A percentile compares a stretch with the other conserved stretches of the same genome.
Evolutionary conservation across 1,284 basidiomycete genomes (phyloP).

Genomic region (Phellinidium pouzarii): DNA sequence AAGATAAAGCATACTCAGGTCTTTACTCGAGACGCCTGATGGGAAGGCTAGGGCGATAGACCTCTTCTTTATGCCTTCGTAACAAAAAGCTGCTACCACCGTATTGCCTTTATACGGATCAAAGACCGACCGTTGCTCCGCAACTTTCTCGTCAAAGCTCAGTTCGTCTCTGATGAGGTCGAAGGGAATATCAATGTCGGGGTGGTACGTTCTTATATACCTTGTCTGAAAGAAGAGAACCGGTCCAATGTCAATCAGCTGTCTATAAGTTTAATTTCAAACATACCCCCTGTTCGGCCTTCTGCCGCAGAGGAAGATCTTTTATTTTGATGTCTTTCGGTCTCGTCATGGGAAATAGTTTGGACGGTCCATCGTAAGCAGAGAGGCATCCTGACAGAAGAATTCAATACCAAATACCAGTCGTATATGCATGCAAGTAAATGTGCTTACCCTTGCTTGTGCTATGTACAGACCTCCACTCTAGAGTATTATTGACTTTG

Average conservation of each 20-base stretch:
- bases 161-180: slow-evolving; percentile 55
- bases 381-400: slow-evolving; percentile 3
- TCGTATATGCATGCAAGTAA: neutral
- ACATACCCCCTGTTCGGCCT: slow-evolving; percentile 58
- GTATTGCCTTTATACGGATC: slow-evolving; percentile 50
- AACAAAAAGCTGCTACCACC: slow-evolving; percentile 35
- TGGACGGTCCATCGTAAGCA: slow-evolving; percentile 27
- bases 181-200: slow-evolving; percentile 62
- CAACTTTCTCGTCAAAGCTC: slow-evolving; percentile 34
- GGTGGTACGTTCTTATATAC: slow-evolving; percentile 59
- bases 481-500: slow-evolving; percentile 29
- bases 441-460: slow-evolving; percentile 22
- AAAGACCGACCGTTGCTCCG: slow-evolving; percentile 34
- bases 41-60: slow-evolving; percentile 47
- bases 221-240: slow-evolving; percentile 42
- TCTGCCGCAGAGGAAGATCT: slow-evolving; percentile 34
- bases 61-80: slow-evolving; percentile 25
- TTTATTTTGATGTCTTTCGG: slow-evolving; percentile 24
- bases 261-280: neutral
- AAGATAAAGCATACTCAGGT: slow-evolving; percentile 45
- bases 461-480: slow-evolving; percentile 46
- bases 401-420: neutral
- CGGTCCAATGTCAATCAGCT: neutral
- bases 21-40: slow-evolving; percentile 47
- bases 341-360: slow-evolving; percentile 53